Conservation (phyloP, 352 stramenopile species). For the Globisporangium mamillatum region DNA sequence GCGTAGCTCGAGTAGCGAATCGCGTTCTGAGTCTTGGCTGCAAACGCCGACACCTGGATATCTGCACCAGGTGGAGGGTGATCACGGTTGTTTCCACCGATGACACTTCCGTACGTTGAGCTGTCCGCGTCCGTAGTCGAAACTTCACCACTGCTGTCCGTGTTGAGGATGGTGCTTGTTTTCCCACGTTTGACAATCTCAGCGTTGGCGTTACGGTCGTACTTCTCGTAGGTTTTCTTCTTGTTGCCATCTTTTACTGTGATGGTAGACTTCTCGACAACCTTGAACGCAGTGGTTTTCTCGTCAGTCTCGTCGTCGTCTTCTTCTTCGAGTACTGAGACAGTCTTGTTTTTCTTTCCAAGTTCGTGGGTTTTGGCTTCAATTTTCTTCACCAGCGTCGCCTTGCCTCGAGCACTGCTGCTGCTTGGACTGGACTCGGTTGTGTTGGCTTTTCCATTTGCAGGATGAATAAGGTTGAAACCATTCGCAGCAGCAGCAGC, state of each 20-base stretch:
- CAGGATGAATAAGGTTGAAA: constrained; percentile 12
- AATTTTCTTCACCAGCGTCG: neutral
- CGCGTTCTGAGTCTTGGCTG: constrained; percentile 43
- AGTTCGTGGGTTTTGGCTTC: constrained; percentile 7
- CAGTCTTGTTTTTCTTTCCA: constrained; percentile 10
- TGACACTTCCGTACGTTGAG: constrained; percentile 26
- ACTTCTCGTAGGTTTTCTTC: constrained; percentile 21
- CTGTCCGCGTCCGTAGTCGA: constrained; percentile 11
- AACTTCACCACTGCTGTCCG: neutral
- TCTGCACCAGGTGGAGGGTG: constrained; percentile 52
- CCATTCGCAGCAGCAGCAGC: neutral
- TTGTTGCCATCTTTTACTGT: constrained; percentile 20
- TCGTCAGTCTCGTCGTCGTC: neutral
- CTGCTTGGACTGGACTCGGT: neutral
- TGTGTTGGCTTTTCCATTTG: neutral
- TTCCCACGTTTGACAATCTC: constrained; percentile 10
- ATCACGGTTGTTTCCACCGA: constrained; percentile 49
- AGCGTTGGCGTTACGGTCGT: constrained; percentile 19
- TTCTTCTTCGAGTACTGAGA: constrained; percentile 3
- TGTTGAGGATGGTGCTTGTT: neutral
- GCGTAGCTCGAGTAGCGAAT: constrained; percentile 48
- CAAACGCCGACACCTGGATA: constrained; percentile 45
- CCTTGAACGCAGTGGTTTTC: constrained; percentile 8
- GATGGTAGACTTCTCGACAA: constrained; percentile 9
- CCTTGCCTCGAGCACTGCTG: neutral